Evolutionary conservation across 352 stramenopile genomes (phyloP).

Genomic region (Discostella stelligera): DNA sequence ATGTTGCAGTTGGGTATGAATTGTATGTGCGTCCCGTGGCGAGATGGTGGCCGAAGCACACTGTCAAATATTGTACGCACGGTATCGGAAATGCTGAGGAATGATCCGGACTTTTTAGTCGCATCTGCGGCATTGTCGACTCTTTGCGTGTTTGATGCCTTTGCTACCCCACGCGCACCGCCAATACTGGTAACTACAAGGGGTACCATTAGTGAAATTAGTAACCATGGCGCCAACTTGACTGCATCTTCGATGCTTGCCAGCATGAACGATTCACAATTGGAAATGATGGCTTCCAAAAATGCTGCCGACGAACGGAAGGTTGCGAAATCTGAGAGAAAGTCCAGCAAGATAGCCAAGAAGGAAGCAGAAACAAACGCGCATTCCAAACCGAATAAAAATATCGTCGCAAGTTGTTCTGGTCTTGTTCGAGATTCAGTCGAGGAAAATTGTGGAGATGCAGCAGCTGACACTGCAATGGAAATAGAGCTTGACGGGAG

Average conservation of each 20-base stretch:
- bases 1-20: conserved; percentile 40
- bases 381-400: not conserved
- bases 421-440: not conserved
- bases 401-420: too few species aligned
- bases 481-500: too few species aligned
- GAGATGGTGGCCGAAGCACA: conserved; percentile 42
- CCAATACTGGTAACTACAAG: conserved; percentile 37
- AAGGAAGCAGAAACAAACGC: conserved; percentile 9
- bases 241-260: conserved; percentile 27
- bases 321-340: conserved; percentile 13
- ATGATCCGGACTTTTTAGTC: conserved; percentile 40
- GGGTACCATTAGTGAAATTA: conserved; percentile 3
- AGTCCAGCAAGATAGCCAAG: conserved; percentile 15
- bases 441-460: not conserved
- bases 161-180: conserved; percentile 44
- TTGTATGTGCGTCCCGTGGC: conserved; percentile 51
- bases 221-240: conserved; percentile 2
- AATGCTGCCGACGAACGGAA: conserved; percentile 21
- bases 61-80: conserved; percentile 27
- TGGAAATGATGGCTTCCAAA: conserved; percentile 18
- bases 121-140: conserved; percentile 30
- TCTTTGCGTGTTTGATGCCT: conserved; percentile 45
- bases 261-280: conserved; percentile 25
- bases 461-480: not conserved
- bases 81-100: conserved; percentile 22